These are phyloP conservation scores for Sugiyamaella neomexicana DNA, from an alignment of 1,139 yeast genomes.

Conservation along the genomic window DNA sequence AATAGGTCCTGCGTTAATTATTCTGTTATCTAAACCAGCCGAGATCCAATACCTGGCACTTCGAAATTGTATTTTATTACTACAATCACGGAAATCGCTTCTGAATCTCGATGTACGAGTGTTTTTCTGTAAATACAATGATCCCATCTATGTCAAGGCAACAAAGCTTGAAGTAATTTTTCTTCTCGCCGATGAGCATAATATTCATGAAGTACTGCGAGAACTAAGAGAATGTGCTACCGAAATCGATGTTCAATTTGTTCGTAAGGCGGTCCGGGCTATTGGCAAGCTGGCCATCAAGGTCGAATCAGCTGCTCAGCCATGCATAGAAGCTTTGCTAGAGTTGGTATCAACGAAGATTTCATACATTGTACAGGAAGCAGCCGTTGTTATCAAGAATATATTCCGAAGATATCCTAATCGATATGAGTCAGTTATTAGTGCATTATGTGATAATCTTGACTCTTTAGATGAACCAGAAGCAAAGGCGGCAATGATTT, in stretches of 20 bases:
- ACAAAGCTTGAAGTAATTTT: constrained; percentile 87
- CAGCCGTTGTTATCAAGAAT: constrained; percentile 72
- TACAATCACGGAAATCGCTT: constrained; percentile 65
- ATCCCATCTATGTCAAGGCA: constrained; percentile 85
- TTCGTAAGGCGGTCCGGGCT: constrained; percentile 83
- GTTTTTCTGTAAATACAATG: constrained; percentile 81
- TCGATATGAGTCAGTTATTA: constrained; percentile 46
- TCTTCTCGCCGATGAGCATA: constrained; percentile 66
- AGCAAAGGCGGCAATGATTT: constrained; percentile 72
- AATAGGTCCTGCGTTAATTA: constrained; percentile 69
- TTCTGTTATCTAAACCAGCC: constrained; percentile 72
- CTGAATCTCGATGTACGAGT: constrained; percentile 67
- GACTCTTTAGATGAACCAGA: constrained; percentile 67
- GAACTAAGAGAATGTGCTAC: constrained; percentile 86
- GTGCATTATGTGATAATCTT: constrained; percentile 47
- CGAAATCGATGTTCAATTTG: constrained; percentile 82
- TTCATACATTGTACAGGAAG: constrained; percentile 77
- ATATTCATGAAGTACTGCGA: constrained; percentile 60
- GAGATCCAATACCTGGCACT: constrained; percentile 83
- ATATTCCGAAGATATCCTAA: constrained; percentile 75
- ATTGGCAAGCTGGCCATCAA: constrained; percentile 87
- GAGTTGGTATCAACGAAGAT: constrained; percentile 66
- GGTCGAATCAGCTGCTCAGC: constrained; percentile 56
- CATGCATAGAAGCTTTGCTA: constrained; percentile 63
- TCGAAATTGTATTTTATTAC: constrained; percentile 73